Conservation (phyloP, 2,329 filamentous ascomycete species). For the Penicillium sp. region DNA sequence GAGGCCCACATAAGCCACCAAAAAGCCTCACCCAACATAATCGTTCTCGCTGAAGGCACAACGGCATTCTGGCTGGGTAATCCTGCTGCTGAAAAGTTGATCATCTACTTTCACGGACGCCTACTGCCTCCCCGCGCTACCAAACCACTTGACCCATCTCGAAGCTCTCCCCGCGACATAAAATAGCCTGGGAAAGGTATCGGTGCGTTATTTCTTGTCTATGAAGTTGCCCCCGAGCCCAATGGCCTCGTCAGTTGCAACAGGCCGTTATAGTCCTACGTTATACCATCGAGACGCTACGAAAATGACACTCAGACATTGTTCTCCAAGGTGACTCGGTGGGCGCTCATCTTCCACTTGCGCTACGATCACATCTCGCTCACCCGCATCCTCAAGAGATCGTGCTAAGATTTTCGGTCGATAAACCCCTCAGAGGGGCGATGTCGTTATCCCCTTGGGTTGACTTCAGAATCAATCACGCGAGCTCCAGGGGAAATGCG, state of each 20-base stretch:
- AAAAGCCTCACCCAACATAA: background rate
- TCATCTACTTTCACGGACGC: background rate
- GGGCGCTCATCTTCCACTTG: background rate
- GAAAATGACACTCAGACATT: background rate
- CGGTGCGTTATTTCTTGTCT: background rate
- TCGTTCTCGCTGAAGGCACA: background rate
- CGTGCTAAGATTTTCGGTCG: background rate
- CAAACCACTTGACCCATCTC: background rate
- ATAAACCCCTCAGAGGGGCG: background rate
- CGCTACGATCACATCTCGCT: background rate
- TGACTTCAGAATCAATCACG: background rate
- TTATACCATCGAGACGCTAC: background rate
- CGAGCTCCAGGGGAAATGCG: background rate
- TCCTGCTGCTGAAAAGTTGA: background rate
- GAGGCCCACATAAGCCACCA: background rate
- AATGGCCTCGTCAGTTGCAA: background rate
- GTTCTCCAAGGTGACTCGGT: background rate
- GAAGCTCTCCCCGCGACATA: background rate
- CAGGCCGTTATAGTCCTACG: background rate
- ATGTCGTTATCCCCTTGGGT: background rate
- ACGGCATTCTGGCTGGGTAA: background rate
- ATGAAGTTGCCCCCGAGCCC: background rate
- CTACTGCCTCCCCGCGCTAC: background rate
- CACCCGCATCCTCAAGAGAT: background rate
- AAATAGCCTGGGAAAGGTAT: background rate